Base-by-base conservation (phyloP, 306 rosid genomes). In the Malus fusca region DNA sequence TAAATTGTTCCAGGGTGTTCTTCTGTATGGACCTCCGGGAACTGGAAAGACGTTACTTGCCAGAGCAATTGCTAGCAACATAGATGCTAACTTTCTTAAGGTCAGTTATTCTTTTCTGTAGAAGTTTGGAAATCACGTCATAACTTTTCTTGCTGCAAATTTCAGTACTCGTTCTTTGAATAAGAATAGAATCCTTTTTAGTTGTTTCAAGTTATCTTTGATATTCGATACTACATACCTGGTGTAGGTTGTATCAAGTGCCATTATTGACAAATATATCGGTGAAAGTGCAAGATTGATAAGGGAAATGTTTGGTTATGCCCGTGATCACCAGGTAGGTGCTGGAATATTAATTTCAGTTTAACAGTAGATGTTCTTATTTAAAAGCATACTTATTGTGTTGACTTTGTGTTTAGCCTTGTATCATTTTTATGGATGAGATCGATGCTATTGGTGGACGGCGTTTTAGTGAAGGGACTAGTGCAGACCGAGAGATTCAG, bases 371-470 rank as follows among this genome's bases (percentile, higher is more conserved):
- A 9, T 19, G 8, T 61, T 33, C 40, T 5, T 21, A 17, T 71
- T 65, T 46, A 11, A 11, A 69, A 22, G 35, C 59, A 15, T 25
- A 61, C 70, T 35, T 76, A 55, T 33, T 75, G 59, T 64, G 18
- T 76, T 65, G 26, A 21, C 68, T 83, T 18, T 75, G 69, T 75
- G 66, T 76, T 30, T 68, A 96, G 98, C 99, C 99, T 46, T 96
- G 99, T 90, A 96, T 96, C 83, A 96, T 96, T 60, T 96, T 96
- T 81, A 96, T 96, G 99, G 99, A 96, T 59, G 99, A 96, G 85
- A 96, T 96, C 23, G 99, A 96, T 82, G 99, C 98, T 82, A 96
- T 96, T 82, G 99, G 99, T 79, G 99, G 99, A 52, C 97, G 98
- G 48, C 97, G 99, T 66, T 90, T 96, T 75, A 96, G 97, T 58